Conservation (phyloP, 768 basidiomycete species). For the Termitomyces sp. region DNA sequence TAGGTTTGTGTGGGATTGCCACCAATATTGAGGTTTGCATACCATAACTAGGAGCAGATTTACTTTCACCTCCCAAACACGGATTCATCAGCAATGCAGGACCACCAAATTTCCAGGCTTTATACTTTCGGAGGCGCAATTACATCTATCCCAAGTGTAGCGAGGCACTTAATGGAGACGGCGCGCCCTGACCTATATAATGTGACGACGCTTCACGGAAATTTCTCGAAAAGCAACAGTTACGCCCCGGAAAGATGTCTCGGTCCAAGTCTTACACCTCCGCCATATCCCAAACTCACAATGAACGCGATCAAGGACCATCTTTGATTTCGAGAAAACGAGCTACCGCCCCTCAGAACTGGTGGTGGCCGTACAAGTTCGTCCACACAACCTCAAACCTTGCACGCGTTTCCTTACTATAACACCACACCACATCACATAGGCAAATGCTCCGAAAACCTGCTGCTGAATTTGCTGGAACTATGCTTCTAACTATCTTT, state of each 20-base stretch:
- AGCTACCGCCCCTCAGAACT: not conserved
- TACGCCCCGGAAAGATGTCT: not conserved
- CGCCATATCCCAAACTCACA: not conserved
- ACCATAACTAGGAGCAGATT: not conserved
- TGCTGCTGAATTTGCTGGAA: conserved; percentile 50
- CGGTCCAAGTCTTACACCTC: not conserved
- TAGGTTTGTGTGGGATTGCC: not conserved
- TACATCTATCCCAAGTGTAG: not conserved
- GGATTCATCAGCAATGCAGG: not conserved
- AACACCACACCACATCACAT: no score
- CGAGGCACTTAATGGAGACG: not conserved
- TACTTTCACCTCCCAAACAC: not conserved
- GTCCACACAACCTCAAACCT: not conserved
- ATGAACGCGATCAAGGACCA: not conserved
- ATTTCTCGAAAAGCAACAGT: not conserved
- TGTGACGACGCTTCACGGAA: not conserved
- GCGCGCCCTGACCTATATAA: not conserved
- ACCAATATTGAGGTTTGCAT: not conserved
- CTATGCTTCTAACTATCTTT: conserved; percentile 47
- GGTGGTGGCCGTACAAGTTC: conserved; percentile 25
- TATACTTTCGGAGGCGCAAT: not conserved
- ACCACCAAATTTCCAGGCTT: not conserved
- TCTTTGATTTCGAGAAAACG: not conserved
- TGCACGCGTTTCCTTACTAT: not conserved
- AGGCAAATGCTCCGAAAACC: conserved; percentile 28